Base-by-base conservation (phyloP, 148 eudicot species). In the Diospyros kaki region DNA sequence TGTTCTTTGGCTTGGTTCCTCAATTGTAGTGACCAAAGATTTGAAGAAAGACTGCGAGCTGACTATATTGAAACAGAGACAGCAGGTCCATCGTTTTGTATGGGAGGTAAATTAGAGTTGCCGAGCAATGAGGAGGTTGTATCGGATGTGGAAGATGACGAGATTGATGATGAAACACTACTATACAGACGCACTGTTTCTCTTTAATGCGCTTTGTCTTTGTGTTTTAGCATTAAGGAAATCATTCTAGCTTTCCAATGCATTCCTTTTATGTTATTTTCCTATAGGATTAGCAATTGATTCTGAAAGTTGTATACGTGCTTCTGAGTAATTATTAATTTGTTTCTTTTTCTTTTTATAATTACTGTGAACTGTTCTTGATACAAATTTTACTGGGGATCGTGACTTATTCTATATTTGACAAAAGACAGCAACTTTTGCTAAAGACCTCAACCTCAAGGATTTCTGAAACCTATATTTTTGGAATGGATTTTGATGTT, bases 121-220 rank as follows among this genome's bases (percentile, higher is more conserved):
- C 96, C 97, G 2, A 88, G 96, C 43, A 83, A 60, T 81, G 86
- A 83, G 48, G 63, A 28, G 28, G 28, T 81, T 85, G 79, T 85
- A 39, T 78, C 86, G 2, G 96, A 88, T 64, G 93, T 85, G 74
- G 94, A 89, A 56, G 91, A 87, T 79, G 97, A 95, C 28, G 28
- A 28, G 76, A 95, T 96, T 74, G 98, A 95, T 18, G 94, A 92
- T 79, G 98, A 92, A 87, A 86, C 28, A 28, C 28, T 83, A 73
- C 96, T 95, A 62, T 89, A 90, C 68, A 89, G 91, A 73, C 94
- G 93, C 61, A 95, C 98, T 68, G 93, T 94, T 77, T 90, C 97
- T 38, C 81, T 94, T 43, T 90, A 85, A 81, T 71, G 39, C 72
- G 78, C 54, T 72, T 66, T 66, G 13, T 65, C 28, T 28, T 28